Conservation (phyloP, 2,329 filamentous ascomycete species). For the Trichoderma atrobrunneum region DNA sequence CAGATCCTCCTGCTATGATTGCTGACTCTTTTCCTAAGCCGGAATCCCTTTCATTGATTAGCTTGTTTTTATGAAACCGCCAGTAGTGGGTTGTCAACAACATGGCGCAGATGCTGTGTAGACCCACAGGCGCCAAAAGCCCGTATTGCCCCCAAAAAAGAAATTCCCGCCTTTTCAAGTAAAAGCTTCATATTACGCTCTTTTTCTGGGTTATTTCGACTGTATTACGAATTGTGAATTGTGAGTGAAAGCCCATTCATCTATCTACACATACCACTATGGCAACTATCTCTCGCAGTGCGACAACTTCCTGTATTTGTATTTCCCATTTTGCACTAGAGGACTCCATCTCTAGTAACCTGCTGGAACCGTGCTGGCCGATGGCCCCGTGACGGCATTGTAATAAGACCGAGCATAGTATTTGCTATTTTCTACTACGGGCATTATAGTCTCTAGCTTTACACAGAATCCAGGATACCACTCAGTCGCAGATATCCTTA, state of each 20-base stretch:
- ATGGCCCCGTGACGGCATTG: not conserved
- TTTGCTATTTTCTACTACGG: not conserved
- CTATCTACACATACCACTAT: not conserved
- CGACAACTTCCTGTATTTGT: not conserved
- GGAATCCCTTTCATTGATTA: not conserved
- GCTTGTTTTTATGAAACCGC: not conserved
- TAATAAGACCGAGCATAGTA: not conserved
- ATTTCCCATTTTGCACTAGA: not conserved
- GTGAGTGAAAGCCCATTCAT: accelerated
- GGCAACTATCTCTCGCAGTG: not conserved
- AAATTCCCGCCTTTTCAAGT: not conserved
- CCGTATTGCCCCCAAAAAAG: not conserved
- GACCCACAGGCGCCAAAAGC: not conserved
- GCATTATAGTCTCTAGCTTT: not conserved
- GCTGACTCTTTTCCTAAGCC: not conserved
- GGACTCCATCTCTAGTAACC: not conserved
- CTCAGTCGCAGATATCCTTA: not conserved
- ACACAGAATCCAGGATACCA: not conserved
- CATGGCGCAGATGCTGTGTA: no score
- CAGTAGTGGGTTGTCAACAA: no score
- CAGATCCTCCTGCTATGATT: not conserved
- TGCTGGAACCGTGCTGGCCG: not conserved
- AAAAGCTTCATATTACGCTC: not conserved
- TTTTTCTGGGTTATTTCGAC: not conserved
- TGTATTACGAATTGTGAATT: not conserved